phyloP scores from a whole-genome alignment of 495 filamentous ascomycete species.

The Entonaema liquescens region DNA sequence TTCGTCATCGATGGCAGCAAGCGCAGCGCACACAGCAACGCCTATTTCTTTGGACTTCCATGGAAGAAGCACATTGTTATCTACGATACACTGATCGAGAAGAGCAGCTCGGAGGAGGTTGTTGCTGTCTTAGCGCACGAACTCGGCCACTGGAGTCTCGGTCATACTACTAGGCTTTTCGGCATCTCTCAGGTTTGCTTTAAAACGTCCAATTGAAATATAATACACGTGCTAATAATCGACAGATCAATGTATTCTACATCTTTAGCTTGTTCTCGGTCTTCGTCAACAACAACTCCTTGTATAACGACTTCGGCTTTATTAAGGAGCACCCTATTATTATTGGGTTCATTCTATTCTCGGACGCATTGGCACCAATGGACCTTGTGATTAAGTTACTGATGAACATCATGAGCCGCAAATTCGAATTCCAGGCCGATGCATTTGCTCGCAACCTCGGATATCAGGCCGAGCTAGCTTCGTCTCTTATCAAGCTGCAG shows the following conservation, averaged over 20 bases:
- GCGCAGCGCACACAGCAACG: conserved; percentile 95
- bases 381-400: conserved; percentile 90
- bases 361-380: conserved; percentile 88
- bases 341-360: conserved; percentile 96
- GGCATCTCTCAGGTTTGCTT: conserved; percentile 82
- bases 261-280: conserved; percentile 95
- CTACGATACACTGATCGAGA: conserved; percentile 96
- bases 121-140: conserved; percentile 95
- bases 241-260: conserved; percentile 83
- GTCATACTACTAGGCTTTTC: conserved; percentile 93
- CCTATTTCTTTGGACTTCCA: conserved; percentile 96
- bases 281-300: conserved; percentile 92
- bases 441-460: conserved; percentile 85
- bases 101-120: conserved; percentile 89
- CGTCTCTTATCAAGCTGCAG: conserved; percentile 93
- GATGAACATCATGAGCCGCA: conserved; percentile 94
- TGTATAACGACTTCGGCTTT: conserved; percentile 94
- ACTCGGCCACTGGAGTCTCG: conserved; percentile 94
- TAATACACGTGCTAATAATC: conserved; percentile 40
- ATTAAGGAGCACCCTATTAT: conserved; percentile 85
- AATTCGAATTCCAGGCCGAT: conserved; percentile 96
- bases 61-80: conserved; percentile 99
- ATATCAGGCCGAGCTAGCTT: conserved; percentile 83
- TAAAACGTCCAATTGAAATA: not conserved
- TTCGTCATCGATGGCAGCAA: conserved; percentile 98